Conservation (phyloP, 805 yeast genomes). For the Metschnikowia cerradonensis region DNA sequence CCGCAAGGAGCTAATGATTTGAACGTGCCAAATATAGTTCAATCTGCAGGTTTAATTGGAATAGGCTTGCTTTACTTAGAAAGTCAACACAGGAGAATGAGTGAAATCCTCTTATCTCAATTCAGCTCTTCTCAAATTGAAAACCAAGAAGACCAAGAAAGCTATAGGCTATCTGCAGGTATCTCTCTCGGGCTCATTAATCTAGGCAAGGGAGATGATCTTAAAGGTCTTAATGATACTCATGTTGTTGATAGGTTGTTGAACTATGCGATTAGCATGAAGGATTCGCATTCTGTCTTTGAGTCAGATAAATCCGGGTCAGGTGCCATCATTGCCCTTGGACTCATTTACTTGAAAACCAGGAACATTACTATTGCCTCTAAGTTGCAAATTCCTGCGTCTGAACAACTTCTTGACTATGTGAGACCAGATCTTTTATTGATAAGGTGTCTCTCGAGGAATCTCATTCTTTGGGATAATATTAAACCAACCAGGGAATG, state of each 20-base stretch:
- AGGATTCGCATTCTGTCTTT: slow-evolving; percentile 58
- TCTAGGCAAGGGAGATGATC: slow-evolving; percentile 66
- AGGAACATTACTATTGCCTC: slow-evolving; percentile 55
- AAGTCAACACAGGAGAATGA: slow-evolving; percentile 81
- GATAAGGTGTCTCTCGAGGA: slow-evolving; percentile 57
- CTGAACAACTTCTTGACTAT: slow-evolving; percentile 58
- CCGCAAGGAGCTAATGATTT: slow-evolving; percentile 90
- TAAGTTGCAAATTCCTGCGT: slow-evolving; percentile 57
- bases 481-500: slow-evolving; percentile 50
- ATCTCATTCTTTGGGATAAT: slow-evolving; percentile 68
- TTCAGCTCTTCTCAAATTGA: slow-evolving; percentile 56
- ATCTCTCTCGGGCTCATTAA: slow-evolving; percentile 82
- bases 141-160: slow-evolving; percentile 60
- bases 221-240: slow-evolving; percentile 57
- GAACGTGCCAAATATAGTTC: slow-evolving; percentile 78
- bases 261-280: slow-evolving; percentile 53
- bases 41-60: slow-evolving; percentile 88
- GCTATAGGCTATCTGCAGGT: slow-evolving; percentile 85
- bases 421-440: slow-evolving; percentile 75
- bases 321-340: slow-evolving; percentile 75
- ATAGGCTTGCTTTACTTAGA: slow-evolving; percentile 79
- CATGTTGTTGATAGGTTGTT: slow-evolving; percentile 59
- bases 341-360: slow-evolving; percentile 69
- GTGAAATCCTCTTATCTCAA: slow-evolving; percentile 71
- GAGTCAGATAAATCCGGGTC: slow-evolving; percentile 60